Base-by-base conservation (phyloP, 495 filamentous ascomycete species). In the Staphylotrichum longicolle region DNA sequence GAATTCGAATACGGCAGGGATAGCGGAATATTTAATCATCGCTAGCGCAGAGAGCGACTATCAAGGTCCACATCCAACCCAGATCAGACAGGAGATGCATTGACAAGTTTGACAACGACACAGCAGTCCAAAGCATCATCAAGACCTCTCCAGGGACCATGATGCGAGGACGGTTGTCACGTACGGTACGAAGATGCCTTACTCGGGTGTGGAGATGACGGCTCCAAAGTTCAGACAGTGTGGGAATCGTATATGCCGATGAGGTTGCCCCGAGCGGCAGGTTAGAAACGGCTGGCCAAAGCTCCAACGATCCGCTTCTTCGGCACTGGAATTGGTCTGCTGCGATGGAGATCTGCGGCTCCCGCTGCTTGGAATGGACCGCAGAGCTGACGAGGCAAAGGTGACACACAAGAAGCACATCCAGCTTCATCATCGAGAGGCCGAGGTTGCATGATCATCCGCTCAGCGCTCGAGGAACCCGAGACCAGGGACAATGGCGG, bases 401-500 rank as follows among this genome's bases (percentile, higher is more conserved):
- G 49, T 47, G 34, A 35, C 47, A 60, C 35, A 34, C 34, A 42
- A 32, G 49, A 55, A 59, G 50, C 51, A 32, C 44, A 54, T 59
- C 48, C 41, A 56, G 40, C 12, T 15, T 57, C 30, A 47, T 58
- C 49, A 63, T 42, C 35, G 37, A 54, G 55, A 47, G 44, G 41
- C 47, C 32, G 37, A 49, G 44, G 35, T 47, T 59, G 56, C 27
- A 48, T 52, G 45, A 53, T 50, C 51, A 45, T 20, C 50, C 33
- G 35, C 34, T 7, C 10, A 14, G 20, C 10, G 44, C 27, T 44
- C 49, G 63, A 56, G 51, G 61, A 63, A 60, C 57, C 57, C 63
- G 54, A 66, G 53, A 68, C 61, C 52, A 27, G 63, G 42, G 56
- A 50, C 61, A 39, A 37, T 33, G 57, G 65, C 48, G 62, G 67